phyloP scores from a whole-genome alignment of 2,329 filamentous ascomycete species.

The Cercospora janseana region DNA sequence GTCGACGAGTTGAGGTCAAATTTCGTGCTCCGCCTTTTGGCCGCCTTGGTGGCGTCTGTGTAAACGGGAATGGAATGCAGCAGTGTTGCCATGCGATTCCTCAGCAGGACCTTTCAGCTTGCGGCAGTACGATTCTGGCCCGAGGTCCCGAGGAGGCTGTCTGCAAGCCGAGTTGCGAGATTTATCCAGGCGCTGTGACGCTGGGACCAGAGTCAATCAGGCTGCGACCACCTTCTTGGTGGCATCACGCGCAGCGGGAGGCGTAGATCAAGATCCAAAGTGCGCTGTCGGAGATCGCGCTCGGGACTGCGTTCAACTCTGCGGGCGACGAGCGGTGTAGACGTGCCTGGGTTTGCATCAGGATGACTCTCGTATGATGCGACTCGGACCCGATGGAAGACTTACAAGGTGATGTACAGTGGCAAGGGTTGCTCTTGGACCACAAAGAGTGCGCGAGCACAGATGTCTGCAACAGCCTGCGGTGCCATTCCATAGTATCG shows the following conservation, averaged over 20 bases:
- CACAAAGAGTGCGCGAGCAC: constrained; percentile 55
- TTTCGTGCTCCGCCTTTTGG: too few species aligned
- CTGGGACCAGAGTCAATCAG: too few species aligned
- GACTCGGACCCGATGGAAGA: constrained; percentile 29
- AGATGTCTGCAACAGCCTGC: constrained; percentile 60
- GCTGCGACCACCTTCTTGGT: too few species aligned
- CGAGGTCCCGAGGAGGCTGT: too few species aligned
- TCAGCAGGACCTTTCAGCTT: too few species aligned
- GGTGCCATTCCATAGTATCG: constrained; percentile 60
- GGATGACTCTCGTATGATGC: background rate
- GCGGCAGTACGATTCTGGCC: too few species aligned
- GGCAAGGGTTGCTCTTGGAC: constrained; percentile 21
- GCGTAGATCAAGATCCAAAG: background rate
- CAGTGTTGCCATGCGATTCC: too few species aligned
- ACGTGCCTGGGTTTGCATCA: constrained; percentile 42
- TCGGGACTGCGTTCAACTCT: constrained; percentile 17
- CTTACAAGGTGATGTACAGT: constrained; percentile 72
- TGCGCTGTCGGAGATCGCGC: background rate
- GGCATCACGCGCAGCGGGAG: constrained; percentile 2
- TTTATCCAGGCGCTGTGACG: too few species aligned
- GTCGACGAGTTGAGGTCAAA: too few species aligned
- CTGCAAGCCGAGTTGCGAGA: too few species aligned
- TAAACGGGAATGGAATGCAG: too few species aligned
- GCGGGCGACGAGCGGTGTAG: constrained; percentile 49
- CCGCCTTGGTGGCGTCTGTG: too few species aligned